Percentiles rank a stretch among this genome's conserved stretches.
phyloP scores from a whole-genome alignment of 352 stramenopile species.

The Plasmopara muralis region DNA sequence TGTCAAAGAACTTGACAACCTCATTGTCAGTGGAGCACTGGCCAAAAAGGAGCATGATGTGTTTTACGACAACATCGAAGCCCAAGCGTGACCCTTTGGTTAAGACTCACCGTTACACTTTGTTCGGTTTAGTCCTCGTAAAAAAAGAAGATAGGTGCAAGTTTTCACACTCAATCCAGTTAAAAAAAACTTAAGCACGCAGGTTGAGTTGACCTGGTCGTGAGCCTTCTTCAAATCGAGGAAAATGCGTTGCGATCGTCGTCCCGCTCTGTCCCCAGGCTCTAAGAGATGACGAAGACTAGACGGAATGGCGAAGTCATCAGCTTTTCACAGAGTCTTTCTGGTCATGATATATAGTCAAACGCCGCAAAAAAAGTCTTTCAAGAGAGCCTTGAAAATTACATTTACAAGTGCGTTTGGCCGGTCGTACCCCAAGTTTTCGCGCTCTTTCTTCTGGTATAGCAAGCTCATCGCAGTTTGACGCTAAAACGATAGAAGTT shows the following conservation, averaged over 20 bases:
- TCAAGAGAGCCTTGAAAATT: background rate
- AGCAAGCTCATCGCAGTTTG: background rate
- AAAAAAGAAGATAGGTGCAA: background rate
- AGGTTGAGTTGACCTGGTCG: background rate
- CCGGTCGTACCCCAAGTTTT: background rate
- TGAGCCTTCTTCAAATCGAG: background rate
- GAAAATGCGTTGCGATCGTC: background rate
- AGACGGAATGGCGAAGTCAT: background rate
- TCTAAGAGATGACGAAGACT: background rate
- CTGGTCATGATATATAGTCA: background rate
- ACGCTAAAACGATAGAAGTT: background rate
- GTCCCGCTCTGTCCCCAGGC: too few species aligned
- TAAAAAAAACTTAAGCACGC: background rate
- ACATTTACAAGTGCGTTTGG: background rate
- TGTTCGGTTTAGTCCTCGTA: background rate
- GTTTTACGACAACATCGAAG: background rate
- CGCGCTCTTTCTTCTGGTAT: background rate
- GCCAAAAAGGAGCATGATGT: background rate
- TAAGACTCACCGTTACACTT: background rate
- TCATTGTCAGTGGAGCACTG: background rate
- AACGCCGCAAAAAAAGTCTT: background rate
- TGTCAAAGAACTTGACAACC: background rate
- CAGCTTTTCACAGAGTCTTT: background rate
- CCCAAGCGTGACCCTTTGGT: background rate
- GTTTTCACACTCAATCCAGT: background rate